These are phyloP conservation scores for Fusarium newnesense DNA, from an alignment of 2,329 filamentous ascomycete species.

Conservation along the genomic window DNA sequence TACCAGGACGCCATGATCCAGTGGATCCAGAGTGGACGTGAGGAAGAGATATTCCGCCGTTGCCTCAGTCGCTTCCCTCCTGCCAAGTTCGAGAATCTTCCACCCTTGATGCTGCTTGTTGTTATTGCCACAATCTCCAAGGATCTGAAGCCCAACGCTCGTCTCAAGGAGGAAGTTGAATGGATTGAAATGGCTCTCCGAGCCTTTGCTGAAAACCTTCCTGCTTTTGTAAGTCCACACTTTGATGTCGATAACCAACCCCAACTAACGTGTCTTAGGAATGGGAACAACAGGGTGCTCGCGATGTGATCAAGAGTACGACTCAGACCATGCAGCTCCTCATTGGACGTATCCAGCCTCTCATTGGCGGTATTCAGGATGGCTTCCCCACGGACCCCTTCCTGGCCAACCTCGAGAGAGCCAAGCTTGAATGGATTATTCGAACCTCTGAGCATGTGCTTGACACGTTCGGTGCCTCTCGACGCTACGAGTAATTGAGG, in stretches of 20 bases:
- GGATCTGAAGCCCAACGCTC: constrained; percentile 62
- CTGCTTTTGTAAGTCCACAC: constrained; percentile 59
- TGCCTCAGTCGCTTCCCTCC: constrained; percentile 53
- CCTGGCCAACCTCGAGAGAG: constrained; percentile 51
- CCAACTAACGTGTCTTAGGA: constrained; percentile 46
- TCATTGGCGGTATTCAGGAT: constrained; percentile 49
- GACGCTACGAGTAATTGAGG: constrained; percentile 45
- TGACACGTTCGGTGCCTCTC: constrained; percentile 44
- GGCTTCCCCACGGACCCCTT: constrained; percentile 54
- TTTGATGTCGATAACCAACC: neutral
- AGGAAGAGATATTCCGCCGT: constrained; percentile 70
- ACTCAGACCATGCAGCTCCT: constrained; percentile 54
- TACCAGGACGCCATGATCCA: constrained; percentile 72
- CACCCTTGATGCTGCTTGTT: constrained; percentile 70
- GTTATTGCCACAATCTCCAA: constrained; percentile 72
- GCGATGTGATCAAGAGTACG: constrained; percentile 53
- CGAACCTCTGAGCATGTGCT: constrained; percentile 51
- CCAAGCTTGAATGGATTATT: constrained; percentile 54
- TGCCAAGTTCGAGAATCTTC: constrained; percentile 62
- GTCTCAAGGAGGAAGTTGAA: constrained; percentile 65
- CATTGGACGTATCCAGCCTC: constrained; percentile 49
- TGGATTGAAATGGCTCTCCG: constrained; percentile 71
- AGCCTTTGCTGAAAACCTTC: constrained; percentile 60
- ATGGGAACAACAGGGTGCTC: constrained; percentile 51
- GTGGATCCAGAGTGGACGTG: constrained; percentile 73